Evolutionary conservation across 164 flowering plant genomes (phyloP), one percentile per base, ranked within the genome.

Genomic region (Berberis thunbergii): DNA sequence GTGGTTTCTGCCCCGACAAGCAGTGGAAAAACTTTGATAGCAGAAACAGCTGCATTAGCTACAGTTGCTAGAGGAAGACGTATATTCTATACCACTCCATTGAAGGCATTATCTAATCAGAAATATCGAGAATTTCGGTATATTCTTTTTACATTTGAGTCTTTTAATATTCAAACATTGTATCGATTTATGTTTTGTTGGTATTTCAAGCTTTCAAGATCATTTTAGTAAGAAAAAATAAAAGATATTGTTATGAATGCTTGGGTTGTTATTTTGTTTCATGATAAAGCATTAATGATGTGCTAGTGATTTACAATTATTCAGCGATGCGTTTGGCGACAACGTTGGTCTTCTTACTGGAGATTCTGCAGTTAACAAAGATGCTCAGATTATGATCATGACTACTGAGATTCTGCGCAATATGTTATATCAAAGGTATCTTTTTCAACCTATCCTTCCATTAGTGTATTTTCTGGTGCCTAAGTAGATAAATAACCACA

Each of bases 1-100:
- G 95, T 90, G 67, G 98, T 94, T 57, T 94, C 98, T 68, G 98
- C 98, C 12, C 96, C 97, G 7, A 94, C 97, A 4, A 88, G 98
- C 63, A 84, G 97, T 67, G 98, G 97, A 38, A 93, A 93, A 82
- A 93, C 98, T 43, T 74, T 93, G 77, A 93, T 90, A 67, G 98
- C 97, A 4, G 97, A 93, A 78, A 85, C 89, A 64, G 98, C 98
- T 0, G 97, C 97, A 2, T 87, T 80, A 41, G 96, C 98, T 7
- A 84, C 96, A 0, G 76, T 90, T 1, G 86, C 96, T 4, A 86
- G 76, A 69, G 88, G 89, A 48, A 84, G 86, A 74, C 77, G 95
- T 52, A 65, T 93, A 49, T 81, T 93, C 61, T 93, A 93, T 59
- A 93, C 98, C 1, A 93, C 98, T 57, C 98, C 97, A 8, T 86